Percentiles rank a stretch among this genome's conserved stretches.
Evolutionary conservation across 331 rosid genomes (phyloP).

Genomic region (Phaseolus coccineus): DNA sequence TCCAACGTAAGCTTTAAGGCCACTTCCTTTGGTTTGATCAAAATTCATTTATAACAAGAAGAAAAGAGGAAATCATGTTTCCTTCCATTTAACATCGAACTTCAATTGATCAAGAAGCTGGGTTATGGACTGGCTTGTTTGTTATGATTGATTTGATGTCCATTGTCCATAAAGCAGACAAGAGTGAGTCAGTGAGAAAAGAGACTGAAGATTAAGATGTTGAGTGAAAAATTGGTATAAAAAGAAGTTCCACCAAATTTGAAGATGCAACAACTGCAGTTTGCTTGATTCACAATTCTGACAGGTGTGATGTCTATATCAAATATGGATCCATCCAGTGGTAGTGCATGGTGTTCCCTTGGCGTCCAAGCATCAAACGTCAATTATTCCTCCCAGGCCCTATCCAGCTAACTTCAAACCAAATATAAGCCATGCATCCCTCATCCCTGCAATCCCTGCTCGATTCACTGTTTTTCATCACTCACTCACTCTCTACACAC

Average conservation of each 20-base stretch:
- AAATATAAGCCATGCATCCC: slow-evolving; percentile 28
- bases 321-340: slow-evolving; percentile 24
- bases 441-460: not conserved
- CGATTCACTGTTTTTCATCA: no score
- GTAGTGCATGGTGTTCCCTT: slow-evolving; percentile 46
- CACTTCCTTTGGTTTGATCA: no score
- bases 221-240: not conserved
- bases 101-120: not conserved
- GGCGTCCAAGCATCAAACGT: slow-evolving; percentile 52
- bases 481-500: no score
- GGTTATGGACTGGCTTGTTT: not conserved
- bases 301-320: slow-evolving; percentile 61
- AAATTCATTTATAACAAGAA: no score
- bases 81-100: no score
- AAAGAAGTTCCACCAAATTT: slow-evolving; percentile 47
- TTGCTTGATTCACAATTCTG: slow-evolving; percentile 60
- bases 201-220: not conserved
- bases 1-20: no score
- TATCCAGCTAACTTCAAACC: not conserved
- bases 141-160: not conserved
- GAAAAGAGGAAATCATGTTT: no score
- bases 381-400: no score
- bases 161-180: not conserved
- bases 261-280: slow-evolving; percentile 55
- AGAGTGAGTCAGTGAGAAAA: not conserved